Percentiles rank a stretch among this genome's conserved stretches.
phyloP scores from a whole-genome alignment of 345 rosid species.

The Dipteronia sinensis region DNA sequence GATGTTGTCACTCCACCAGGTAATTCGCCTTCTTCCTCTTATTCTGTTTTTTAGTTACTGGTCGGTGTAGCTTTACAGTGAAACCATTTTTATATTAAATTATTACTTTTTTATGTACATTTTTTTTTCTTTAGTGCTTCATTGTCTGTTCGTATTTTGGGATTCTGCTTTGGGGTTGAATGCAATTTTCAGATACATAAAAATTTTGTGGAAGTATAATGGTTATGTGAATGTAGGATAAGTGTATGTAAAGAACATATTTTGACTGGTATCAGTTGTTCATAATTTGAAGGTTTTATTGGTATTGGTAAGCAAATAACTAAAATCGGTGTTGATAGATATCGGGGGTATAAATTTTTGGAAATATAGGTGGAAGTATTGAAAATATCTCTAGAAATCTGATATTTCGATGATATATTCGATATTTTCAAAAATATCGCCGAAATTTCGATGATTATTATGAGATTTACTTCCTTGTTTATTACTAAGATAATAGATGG shows the following conservation, averaged over 20 bases:
- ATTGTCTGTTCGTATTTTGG: neutral
- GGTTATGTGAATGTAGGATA: neutral
- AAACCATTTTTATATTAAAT: too few relatives aligned
- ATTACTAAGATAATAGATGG: neutral
- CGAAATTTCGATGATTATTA: neutral
- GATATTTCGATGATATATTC: neutral
- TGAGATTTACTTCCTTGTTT: neutral
- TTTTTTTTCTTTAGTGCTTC: neutral
- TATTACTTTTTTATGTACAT: neutral
- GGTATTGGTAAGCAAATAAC: neutral
- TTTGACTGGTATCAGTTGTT: neutral
- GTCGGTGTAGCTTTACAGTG: too few relatives aligned
- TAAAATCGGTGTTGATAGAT: neutral
- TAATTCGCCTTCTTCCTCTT: conserved; percentile 15
- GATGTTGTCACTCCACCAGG: conserved; percentile 36
- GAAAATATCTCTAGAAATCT: neutral
- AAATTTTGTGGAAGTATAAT: neutral
- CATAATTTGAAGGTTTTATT: neutral
- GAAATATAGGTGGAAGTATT: too few relatives aligned
- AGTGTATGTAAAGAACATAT: neutral
- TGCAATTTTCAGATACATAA: too few relatives aligned
- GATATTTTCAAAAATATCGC: too few relatives aligned
- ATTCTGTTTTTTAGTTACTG: neutral
- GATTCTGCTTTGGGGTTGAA: neutral
- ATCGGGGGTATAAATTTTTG: neutral